Percentiles rank a stretch among this genome's conserved stretches.
Evolutionary conservation across 2,329 filamentous ascomycete species (phyloP).

Genomic region (Fusarium tuaranense): DNA sequence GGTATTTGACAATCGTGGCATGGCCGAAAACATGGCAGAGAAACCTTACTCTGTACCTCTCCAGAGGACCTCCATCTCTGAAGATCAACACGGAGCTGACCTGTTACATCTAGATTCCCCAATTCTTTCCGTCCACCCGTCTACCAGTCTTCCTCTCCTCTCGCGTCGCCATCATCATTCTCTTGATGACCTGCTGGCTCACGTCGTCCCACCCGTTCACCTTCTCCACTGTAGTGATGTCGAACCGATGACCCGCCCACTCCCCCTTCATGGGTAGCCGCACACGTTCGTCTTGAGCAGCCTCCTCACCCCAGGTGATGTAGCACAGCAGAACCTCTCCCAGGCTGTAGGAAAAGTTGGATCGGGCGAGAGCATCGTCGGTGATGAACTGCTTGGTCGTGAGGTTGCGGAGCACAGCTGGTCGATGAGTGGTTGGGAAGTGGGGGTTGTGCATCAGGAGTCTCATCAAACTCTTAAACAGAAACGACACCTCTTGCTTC

Average conservation of each 20-base stretch:
- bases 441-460: neutral
- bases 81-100: neutral
- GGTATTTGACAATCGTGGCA: neutral
- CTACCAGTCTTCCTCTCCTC: neutral
- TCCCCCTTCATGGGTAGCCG: neutral
- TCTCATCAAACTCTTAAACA: neutral
- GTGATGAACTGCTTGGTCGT: conserved; percentile 14
- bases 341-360: neutral
- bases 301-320: neutral
- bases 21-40: neutral
- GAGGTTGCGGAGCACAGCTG: conserved; percentile 24
- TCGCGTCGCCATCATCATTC: neutral
- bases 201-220: neutral
- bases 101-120: neutral
- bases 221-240: neutral
- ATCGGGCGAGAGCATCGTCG: neutral
- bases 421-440: neutral
- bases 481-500: neutral
- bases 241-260: conserved; percentile 9
- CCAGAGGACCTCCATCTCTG: neutral
- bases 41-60: neutral
- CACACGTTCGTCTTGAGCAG: neutral
- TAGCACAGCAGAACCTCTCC: conserved; percentile 6
- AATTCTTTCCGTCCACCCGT: neutral
- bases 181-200: neutral